Evolutionary conservation across 768 basidiomycete genomes (phyloP).

Genomic region (Hypholoma fasciculare): DNA sequence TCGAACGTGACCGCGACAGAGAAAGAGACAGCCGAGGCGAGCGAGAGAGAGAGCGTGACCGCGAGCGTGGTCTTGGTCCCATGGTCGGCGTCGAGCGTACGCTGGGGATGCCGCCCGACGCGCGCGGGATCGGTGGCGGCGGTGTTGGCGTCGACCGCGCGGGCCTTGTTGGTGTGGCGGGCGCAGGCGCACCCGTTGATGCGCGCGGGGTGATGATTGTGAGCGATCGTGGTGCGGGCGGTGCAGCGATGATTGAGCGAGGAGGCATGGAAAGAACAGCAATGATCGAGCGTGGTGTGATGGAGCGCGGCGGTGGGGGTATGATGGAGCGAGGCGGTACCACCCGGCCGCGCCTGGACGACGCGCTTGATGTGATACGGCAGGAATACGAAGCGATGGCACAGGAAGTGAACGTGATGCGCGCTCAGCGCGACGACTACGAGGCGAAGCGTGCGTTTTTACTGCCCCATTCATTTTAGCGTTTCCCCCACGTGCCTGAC

Average conservation of each 20-base stretch:
- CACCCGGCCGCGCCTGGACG: conserved; percentile 49
- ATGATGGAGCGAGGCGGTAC: neutral
- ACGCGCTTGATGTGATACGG: conserved; percentile 78
- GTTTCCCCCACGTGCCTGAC: too few species aligned
- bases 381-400: conserved; percentile 82
- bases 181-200: neutral
- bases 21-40: conserved; percentile 7
- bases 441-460: conserved; percentile 72
- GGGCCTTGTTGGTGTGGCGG: neutral
- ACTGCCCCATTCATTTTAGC: neutral
- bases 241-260: neutral
- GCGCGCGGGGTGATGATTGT: conserved; percentile 1
- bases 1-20: neutral
- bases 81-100: conserved; percentile 6
- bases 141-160: conserved; percentile 1
- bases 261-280: neutral
- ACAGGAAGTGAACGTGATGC: conserved; percentile 63
- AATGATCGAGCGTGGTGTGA: neutral
- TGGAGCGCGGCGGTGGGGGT: neutral
- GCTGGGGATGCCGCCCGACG: conserved; percentile 1
- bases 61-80: conserved; percentile 2
- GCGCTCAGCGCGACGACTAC: conserved; percentile 85
- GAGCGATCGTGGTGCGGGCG: neutral
- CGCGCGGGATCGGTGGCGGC: conserved; percentile 1
- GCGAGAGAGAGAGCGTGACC: conserved; percentile 3